Evolutionary conservation across 345 rosid species (phyloP), one percentile per base, ranked within the genome.

Genomic region (Dipteronia dyeriana): DNA sequence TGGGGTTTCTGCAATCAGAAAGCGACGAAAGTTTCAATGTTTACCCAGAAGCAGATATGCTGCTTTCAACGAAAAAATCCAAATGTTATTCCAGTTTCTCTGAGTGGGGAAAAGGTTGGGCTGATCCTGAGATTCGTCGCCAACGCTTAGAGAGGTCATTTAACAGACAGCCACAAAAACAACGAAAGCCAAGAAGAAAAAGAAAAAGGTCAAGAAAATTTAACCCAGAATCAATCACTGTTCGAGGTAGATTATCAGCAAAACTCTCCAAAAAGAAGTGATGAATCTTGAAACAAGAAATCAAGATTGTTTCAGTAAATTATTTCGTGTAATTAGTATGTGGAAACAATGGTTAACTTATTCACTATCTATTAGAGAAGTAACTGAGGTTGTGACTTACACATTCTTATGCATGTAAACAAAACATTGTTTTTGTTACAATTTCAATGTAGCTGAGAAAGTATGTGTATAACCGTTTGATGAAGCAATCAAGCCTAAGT

Each of bases 51-150:
- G 97, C 97, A 3, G 97, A 95, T 72, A 95, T 93, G 98, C 77
- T 86, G 65, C 88, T 90, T 31, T 81, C 95, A 0, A 34, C 67
- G 73, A 82, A 77, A 71, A 81, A 71, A 64, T n/a, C 12, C 25
- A 78, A 63, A 76, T 41, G 91, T 26, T 82, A 86, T 74, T 83
- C 89, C 23, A 84, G 84, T 59, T 89, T 91, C 83, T 85, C 94
- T 4, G 88, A 85, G 0, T 91, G 97, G 97, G 94, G 97, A 13
- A 91, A 86, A 75, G 97, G 97, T 63, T 95, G 98, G 98, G 97
- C 97, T 38, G 90, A 91, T 86, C 97, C 97, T 43, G 94, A 89
- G 84, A 92, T 87, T 76, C 89, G 95, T 2, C 89, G 90, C 1
- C 87, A 83, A 49, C 88, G 95, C 43, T 76, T 93, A 66, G 85